These are phyloP conservation scores for Ceratocystis eucalypticola DNA, from an alignment of 2,329 filamentous ascomycete genomes.

Conservation along the genomic window DNA sequence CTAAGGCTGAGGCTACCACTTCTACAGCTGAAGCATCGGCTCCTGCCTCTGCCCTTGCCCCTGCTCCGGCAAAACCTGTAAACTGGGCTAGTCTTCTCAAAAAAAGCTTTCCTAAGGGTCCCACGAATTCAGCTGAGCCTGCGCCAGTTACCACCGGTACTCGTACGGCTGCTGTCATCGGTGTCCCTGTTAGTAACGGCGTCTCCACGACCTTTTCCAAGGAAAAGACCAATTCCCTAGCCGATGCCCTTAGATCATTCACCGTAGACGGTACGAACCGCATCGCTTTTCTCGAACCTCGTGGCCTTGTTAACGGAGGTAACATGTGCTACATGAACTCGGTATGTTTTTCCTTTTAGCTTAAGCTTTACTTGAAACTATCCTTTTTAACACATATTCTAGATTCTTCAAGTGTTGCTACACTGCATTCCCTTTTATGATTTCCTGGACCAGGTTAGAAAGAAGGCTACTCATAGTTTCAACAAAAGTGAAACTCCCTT, in stretches of 20 bases:
- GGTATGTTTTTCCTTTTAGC: conserved; percentile 41
- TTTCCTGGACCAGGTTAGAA: conserved; percentile 76
- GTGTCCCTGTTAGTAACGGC: conserved; percentile 22
- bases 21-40: conserved; percentile 17
- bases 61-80: conserved; percentile 20
- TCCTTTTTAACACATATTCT: conserved; percentile 26
- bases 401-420: conserved; percentile 91
- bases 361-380: neutral
- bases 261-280: conserved; percentile 51
- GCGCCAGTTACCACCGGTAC: neutral
- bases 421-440: conserved; percentile 92
- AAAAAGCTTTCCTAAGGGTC: conserved; percentile 10
- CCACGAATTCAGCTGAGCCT: conserved; percentile 23
- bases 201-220: conserved; percentile 29
- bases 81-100: conserved; percentile 20
- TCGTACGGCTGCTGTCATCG: conserved; percentile 16
- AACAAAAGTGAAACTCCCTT: conserved; percentile 79
- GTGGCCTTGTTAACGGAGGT: conserved; percentile 88
- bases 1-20: conserved; percentile 22
- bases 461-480: conserved; percentile 76
- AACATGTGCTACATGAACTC: conserved; percentile 99
- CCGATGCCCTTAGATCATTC: conserved; percentile 64
- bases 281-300: conserved; percentile 74
- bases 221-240: conserved; percentile 45
- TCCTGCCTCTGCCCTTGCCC: conserved; percentile 21